Base-by-base conservation (phyloP, 495 filamentous ascomycete genomes). In the Astrothelium subdiscretum region DNA sequence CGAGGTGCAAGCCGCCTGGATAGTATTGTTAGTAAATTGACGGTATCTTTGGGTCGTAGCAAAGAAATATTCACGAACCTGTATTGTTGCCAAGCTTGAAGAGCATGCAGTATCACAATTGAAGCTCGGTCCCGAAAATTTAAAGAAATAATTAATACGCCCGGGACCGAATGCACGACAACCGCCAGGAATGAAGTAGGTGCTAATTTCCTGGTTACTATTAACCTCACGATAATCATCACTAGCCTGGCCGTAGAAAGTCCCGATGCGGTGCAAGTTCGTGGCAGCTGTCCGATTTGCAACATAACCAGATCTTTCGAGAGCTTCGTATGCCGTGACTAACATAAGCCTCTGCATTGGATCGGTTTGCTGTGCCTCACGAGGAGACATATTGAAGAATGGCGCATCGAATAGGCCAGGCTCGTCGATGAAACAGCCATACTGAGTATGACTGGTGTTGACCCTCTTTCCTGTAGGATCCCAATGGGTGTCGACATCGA, bases 71-170 rank as follows among this genome's bases (percentile, higher is more conserved):
- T 6, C 15, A 40, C 35, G 6, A 6, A 40, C 15, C 35, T 40
- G 35, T n/a, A 68, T 67, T 3, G 63, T 51, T 0, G 68, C 68
- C 6, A 69, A 59, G 42, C 67, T 64, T 1, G 65, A 67, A 10
- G 67, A 69, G 44, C 67, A 69, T 2, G 67, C 67, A 0, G 67
- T 69, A 62, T 69, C 67, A 15, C 64, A 35, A 32, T 24, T 57
- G 38, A 43, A 63, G 52, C 27, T 63, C 20, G 60, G 59, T 32
- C 64, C 67, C 2, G 58, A 54, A 29, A 69, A 69, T 22, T 68
- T 67, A 62, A 78, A 80, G 61, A 70, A 75, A 65, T 80, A 81
- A 60, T 70, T 74, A 60, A 76, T 70, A 26, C 73, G 67, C n/a
- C 71, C 73, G 27, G 71, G 68, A 3, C 43, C 66, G 54, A 73